Percentiles rank a stretch among this genome's conserved stretches.
Evolutionary conservation across 2,329 filamentous ascomycete species (phyloP).

Genomic region (Pseudogymnoascus sp.): DNA sequence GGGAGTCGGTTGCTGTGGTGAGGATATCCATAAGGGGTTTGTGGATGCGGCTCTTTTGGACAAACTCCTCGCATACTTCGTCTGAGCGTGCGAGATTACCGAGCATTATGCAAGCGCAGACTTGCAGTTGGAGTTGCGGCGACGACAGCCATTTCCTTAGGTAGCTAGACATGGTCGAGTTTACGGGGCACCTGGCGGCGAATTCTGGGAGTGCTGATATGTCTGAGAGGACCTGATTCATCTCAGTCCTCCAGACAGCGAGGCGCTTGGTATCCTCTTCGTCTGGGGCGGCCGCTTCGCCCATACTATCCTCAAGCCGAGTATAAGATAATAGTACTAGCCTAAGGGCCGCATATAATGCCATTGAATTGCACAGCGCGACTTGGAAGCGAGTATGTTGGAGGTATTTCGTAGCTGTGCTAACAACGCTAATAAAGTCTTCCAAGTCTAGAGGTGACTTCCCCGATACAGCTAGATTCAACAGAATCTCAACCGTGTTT

Average conservation of each 20-base stretch:
- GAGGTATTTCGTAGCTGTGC: slow-evolving; percentile 48
- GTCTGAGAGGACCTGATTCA: slow-evolving; percentile 44
- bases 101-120: slow-evolving; percentile 50
- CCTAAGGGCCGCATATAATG: slow-evolving; percentile 35
- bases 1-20: slow-evolving; percentile 34
- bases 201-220: slow-evolving; percentile 43
- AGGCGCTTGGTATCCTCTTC: slow-evolving; percentile 41
- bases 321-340: slow-evolving; percentile 41
- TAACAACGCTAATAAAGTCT: slow-evolving; percentile 43
- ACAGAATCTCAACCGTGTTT: slow-evolving; percentile 43
- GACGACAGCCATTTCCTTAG: slow-evolving; percentile 41
- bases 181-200: slow-evolving; percentile 33
- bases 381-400: slow-evolving; percentile 43
- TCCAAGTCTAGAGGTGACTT: slow-evolving; percentile 40
- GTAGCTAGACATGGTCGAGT: slow-evolving; percentile 33
- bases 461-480: slow-evolving; percentile 38
- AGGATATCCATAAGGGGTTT: slow-evolving; percentile 39
- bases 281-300: slow-evolving; percentile 16
- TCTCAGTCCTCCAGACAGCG: slow-evolving; percentile 39
- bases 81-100: slow-evolving; percentile 56
- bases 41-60: slow-evolving; percentile 37
- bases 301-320: slow-evolving; percentile 30
- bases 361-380: slow-evolving; percentile 32
- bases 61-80: slow-evolving; percentile 41
- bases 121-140: slow-evolving; percentile 37